Conservation (phyloP, 345 rosid genomes). For the Physaria fendleri region DNA sequence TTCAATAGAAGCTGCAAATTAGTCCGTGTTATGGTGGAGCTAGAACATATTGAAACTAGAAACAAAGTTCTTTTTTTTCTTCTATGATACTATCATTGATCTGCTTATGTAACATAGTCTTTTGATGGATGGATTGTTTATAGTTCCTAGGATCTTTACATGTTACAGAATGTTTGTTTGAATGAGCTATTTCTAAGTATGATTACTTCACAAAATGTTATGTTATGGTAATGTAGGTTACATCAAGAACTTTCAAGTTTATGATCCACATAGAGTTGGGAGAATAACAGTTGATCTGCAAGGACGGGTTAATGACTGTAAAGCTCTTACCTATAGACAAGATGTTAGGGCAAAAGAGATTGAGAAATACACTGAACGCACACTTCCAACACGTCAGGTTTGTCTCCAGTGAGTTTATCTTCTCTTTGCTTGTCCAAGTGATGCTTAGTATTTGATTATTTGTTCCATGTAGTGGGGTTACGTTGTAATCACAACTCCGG, state of each 20-base stretch:
- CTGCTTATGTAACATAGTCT: neutral
- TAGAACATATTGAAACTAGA: neutral
- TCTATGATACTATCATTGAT: neutral
- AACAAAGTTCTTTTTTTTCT: neutral
- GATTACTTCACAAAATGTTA: neutral
- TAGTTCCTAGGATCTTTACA: neutral
- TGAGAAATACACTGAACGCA: slow-evolving; percentile 49
- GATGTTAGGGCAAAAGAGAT: slow-evolving; percentile 79
- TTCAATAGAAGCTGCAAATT: neutral
- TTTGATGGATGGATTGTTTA: neutral
- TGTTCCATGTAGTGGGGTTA: slow-evolving; percentile 72
- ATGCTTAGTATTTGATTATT: neutral
- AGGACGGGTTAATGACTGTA: slow-evolving; percentile 78
- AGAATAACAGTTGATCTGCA: slow-evolving; percentile 77
- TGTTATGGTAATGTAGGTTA: slow-evolving; percentile 55
- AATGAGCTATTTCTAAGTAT: neutral
- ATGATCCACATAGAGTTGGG: slow-evolving; percentile 88
- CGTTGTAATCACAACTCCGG: slow-evolving; percentile 84
- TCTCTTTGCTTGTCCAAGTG: neutral
- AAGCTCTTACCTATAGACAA: slow-evolving; percentile 79
- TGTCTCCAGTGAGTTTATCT: too few species aligned
- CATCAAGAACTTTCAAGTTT: slow-evolving; percentile 61
- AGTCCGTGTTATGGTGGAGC: neutral
- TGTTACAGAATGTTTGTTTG: neutral
- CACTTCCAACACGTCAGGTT: slow-evolving; percentile 84